These are phyloP conservation scores for Lactarius deliciosus DNA, from an alignment of 768 basidiomycete species.

Conservation along the genomic window DNA sequence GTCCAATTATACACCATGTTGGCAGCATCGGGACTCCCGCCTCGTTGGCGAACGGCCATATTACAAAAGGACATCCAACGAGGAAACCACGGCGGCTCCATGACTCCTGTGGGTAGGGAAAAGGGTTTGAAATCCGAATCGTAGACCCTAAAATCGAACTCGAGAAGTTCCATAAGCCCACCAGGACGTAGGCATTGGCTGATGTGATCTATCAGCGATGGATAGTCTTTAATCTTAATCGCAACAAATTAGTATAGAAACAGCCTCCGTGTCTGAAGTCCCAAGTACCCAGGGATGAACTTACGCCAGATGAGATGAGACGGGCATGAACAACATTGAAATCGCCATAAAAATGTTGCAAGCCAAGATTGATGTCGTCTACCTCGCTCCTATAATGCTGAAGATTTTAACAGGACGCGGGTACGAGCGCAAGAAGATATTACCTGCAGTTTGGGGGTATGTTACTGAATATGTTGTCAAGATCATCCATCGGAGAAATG, in stretches of 20 bases:
- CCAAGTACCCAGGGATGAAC: conserved; percentile 32
- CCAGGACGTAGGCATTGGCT: conserved; percentile 64
- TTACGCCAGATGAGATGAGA: conserved; percentile 69
- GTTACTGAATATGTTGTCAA: conserved; percentile 40
- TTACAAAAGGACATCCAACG: conserved; percentile 60
- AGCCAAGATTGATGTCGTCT: conserved; percentile 80
- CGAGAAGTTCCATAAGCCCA: conserved; percentile 63
- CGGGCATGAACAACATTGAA: conserved; percentile 77
- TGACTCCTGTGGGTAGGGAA: conserved; percentile 42
- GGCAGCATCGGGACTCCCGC: conserved; percentile 65
- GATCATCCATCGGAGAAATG: conserved; percentile 10
- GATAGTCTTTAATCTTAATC: conserved; percentile 65
- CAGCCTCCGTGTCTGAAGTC: conserved; percentile 4
- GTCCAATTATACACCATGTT: conserved; percentile 56
- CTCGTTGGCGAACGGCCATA: conserved; percentile 52
- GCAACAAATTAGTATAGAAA: conserved; percentile 10
- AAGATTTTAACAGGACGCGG: conserved; percentile 10
- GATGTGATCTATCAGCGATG: conserved; percentile 62
- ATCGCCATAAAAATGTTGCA: conserved; percentile 77
- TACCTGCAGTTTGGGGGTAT: conserved; percentile 75
- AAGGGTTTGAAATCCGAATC: conserved; percentile 49
- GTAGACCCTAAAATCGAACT: conserved; percentile 67
- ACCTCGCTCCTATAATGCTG: conserved; percentile 62
- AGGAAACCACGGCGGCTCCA: conserved; percentile 56
- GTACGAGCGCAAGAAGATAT: conserved; percentile 10